A percentile compares a stretch with the other conserved stretches of the same genome.
Evolutionary conservation across 2,329 filamentous ascomycete genomes (phyloP).

Genomic region (Fusarium sp.): DNA sequence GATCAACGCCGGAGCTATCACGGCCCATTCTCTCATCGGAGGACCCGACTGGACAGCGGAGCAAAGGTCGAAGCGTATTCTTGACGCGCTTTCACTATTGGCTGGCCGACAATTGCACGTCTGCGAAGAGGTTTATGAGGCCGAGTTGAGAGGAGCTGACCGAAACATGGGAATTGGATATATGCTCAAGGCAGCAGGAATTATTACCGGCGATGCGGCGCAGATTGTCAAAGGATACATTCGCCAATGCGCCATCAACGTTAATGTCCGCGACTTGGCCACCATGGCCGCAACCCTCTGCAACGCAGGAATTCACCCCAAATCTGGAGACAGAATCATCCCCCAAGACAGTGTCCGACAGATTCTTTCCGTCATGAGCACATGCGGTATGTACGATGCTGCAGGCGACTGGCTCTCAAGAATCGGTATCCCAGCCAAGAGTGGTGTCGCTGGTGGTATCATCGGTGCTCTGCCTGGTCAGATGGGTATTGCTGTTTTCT

Average conservation of each 20-base stretch:
- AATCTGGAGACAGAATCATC: constrained; percentile 51
- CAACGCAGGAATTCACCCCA: constrained; percentile 53
- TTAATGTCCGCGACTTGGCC: constrained; percentile 55
- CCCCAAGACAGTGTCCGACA: constrained; percentile 53
- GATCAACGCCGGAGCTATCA: constrained; percentile 53
- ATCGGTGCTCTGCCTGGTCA: constrained; percentile 50
- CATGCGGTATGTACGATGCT: constrained; percentile 57
- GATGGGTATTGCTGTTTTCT: constrained; percentile 49
- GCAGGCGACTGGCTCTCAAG: constrained; percentile 55
- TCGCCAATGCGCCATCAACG: constrained; percentile 56
- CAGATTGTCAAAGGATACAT: constrained; percentile 55
- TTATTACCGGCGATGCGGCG: constrained; percentile 51
- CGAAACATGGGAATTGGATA: constrained; percentile 54
- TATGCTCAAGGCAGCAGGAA: constrained; percentile 56
- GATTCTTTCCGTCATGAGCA: constrained; percentile 56
- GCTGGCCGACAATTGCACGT: constrained; percentile 52
- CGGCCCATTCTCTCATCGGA: constrained; percentile 50
- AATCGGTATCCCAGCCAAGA: constrained; percentile 55
- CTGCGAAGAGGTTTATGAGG: constrained; percentile 54
- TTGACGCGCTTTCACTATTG: constrained; percentile 50
- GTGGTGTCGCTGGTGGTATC: constrained; percentile 51
- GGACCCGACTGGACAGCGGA: constrained; percentile 49
- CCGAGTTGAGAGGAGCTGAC: constrained; percentile 51
- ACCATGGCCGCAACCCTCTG: constrained; percentile 55
- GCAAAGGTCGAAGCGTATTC: constrained; percentile 52